phyloP scores from a whole-genome alignment of 345 rosid genomes.

The Draba incana region DNA sequence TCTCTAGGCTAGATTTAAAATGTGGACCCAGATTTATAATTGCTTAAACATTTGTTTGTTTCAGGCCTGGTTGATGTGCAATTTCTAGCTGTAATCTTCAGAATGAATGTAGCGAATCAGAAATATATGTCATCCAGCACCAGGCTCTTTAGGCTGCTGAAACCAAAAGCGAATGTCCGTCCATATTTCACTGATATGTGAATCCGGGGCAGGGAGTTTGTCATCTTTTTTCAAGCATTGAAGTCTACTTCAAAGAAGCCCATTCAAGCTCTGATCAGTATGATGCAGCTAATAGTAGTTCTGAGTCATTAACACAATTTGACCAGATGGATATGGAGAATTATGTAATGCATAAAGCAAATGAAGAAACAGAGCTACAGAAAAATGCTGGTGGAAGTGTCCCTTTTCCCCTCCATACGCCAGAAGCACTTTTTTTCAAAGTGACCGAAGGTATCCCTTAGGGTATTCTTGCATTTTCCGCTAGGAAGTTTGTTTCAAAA shows the following conservation, averaged over 20 bases:
- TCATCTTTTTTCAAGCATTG: constrained; percentile 80
- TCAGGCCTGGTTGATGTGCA: constrained; percentile 23
- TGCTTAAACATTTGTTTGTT: no score
- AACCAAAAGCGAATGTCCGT: constrained; percentile 24
- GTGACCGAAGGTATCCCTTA: constrained; percentile 71
- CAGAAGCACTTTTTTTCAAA: constrained; percentile 60
- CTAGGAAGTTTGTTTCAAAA: constrained; percentile 17
- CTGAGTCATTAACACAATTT: constrained; percentile 58
- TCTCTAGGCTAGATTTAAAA: constrained; percentile 5
- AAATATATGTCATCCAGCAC: no score
- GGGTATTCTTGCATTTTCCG: constrained; percentile 6
- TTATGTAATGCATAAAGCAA: constrained; percentile 66
- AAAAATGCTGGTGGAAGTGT: constrained; percentile 57
- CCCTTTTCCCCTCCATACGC: constrained; percentile 87
- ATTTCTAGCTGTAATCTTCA: neutral
- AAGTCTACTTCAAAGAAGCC: constrained; percentile 68
- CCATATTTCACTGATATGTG: constrained; percentile 23
- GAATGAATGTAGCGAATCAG: constrained; percentile 18
- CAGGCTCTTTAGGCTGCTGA: constrained; percentile 7
- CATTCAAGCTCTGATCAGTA: constrained; percentile 57
- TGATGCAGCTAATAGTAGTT: constrained; percentile 57
- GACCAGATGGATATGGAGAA: constrained; percentile 93
- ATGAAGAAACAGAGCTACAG: constrained; percentile 70
- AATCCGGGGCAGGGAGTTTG: constrained; percentile 71
- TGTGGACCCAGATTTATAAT: neutral